A percentile compares a stretch with the other conserved stretches of the same genome.
phyloP scores from a whole-genome alignment of 108 stramenopile genomes.

The Skeletonema costatum region DNA sequence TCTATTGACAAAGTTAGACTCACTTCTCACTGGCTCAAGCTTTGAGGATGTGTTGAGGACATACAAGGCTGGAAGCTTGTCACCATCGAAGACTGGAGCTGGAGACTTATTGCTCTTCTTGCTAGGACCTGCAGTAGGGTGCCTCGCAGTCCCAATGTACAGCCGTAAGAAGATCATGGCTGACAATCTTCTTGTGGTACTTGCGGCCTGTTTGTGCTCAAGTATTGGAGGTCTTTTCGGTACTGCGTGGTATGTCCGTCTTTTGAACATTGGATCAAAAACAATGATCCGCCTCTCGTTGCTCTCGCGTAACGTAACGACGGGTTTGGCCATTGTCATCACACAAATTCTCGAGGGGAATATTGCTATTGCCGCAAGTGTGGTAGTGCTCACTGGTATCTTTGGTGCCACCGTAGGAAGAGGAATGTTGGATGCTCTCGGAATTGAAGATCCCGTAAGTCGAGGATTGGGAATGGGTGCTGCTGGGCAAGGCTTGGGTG shows the following conservation, averaged over 20 bases:
- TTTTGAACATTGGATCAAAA: conserved; percentile 40
- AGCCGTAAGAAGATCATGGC: conserved; percentile 52
- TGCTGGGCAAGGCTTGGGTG: conserved; percentile 56
- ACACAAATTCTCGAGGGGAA: conserved; percentile 52
- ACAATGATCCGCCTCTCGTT: conserved; percentile 38
- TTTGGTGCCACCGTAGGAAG: conserved; percentile 55
- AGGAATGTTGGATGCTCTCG: conserved; percentile 32
- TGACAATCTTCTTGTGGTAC: conserved; percentile 43
- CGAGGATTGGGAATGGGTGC: conserved; percentile 62
- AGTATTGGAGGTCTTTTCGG: conserved; percentile 53
- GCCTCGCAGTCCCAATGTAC: conserved; percentile 57
- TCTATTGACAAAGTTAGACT: conserved; percentile 35
- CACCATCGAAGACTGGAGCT: conserved; percentile 41
- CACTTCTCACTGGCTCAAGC: conserved; percentile 42
- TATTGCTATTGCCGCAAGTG: conserved; percentile 52
- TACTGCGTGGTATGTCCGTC: conserved; percentile 50
- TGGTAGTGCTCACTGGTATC: conserved; percentile 55
- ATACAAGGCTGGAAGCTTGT: conserved; percentile 46
- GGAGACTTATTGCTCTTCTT: conserved; percentile 69
- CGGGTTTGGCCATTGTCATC: conserved; percentile 54
- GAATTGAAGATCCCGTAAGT: conserved; percentile 51
- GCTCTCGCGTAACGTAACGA: conserved; percentile 53
- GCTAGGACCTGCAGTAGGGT: conserved; percentile 57
- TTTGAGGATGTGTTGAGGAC: conserved; percentile 43
- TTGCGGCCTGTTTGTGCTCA: conserved; percentile 38